A percentile compares a stretch with the other conserved stretches of the same genome.
These are phyloP conservation scores for Ganoderma boninense DNA, from an alignment of 1,284 basidiomycete species.

Conservation along the genomic window DNA sequence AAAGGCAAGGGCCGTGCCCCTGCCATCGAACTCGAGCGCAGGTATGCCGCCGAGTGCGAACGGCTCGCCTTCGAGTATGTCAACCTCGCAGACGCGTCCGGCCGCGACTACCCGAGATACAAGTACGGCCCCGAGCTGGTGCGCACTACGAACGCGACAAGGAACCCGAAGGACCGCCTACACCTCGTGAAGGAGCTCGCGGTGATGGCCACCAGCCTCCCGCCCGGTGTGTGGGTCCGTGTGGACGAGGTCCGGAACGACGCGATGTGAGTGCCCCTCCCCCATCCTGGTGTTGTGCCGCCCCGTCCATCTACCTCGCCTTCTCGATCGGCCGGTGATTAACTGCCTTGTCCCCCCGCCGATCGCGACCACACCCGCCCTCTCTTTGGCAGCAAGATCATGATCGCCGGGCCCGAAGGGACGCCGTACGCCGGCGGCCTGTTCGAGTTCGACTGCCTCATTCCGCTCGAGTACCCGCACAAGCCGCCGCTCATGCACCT, in stretches of 20 bases:
- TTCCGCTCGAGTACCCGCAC: conserved; percentile 59
- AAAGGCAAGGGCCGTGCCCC: conserved; percentile 46
- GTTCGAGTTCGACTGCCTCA: conserved; percentile 66
- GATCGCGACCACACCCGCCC: background rate
- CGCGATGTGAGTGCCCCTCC: conserved; percentile 49
- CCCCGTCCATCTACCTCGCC: conserved; percentile 4
- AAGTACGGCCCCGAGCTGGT: conserved; percentile 46
- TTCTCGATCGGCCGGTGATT: conserved; percentile 4
- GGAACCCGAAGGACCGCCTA: conserved; percentile 57
- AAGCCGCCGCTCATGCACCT: conserved; percentile 56
- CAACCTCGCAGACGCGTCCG: conserved; percentile 38
- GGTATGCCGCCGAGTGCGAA: conserved; percentile 55
- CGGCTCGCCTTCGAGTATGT: conserved; percentile 56
- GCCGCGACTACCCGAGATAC: conserved; percentile 43
- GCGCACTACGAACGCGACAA: conserved; percentile 48
- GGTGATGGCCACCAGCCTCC: conserved; percentile 60
- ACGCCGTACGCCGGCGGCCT: conserved; percentile 63
- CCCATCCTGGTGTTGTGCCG: conserved; percentile 5
- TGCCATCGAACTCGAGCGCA: conserved; percentile 46
- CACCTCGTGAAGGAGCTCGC: conserved; percentile 64
- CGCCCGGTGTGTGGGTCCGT: conserved; percentile 62
- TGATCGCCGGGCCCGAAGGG: conserved; percentile 63
- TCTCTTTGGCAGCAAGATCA: conserved; percentile 50
- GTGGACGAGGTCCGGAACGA: conserved; percentile 66
- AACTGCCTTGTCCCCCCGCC: background rate